Base-by-base conservation (phyloP, 345 rosid genomes). In the Theobroma cacao region DNA sequence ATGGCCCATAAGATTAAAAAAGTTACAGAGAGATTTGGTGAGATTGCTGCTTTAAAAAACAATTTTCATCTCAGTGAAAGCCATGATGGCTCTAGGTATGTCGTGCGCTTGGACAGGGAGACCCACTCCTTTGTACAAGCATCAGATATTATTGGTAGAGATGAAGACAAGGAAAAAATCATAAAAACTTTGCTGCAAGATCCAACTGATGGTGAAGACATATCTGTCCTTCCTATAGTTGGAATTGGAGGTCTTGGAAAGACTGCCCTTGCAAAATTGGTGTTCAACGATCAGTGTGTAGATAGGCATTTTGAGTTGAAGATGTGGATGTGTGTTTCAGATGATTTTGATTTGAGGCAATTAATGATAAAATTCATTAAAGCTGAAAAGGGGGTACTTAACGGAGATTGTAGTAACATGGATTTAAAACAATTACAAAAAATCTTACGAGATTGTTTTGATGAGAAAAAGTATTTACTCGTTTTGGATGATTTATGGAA, bases 261-360 rank as follows among this genome's bases (percentile, higher is more conserved):
- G 78, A 77, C 86, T 0, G 65, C 83, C 5, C 79, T 83, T 1
- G 84, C 77, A 4, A 80, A 80, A 75, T 20, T 70, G 71, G 81
- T 75, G 4, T 83, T 22, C 59, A 26, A 40, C 30, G 81, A 83
- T 71, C 33, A 26, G 17, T 45, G 38, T 20, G 69, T 78, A 18
- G 56, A 7, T 18, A 3, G 40, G 14, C 60, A 45, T 71, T 80
- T 80, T 56, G 58, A 48, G 1, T 8, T 17, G 28, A 84, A 68
- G 40, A 12, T 60, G 2, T 81, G 82, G 82, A 33, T 81, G 28
- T 59, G 72, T 61, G 33, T 77, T 33, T 53, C 70, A 1, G 1
- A 26, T 28, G 76, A 84, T 5, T 84, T 71, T 20, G 11, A 18
- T 10, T 1, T 24, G 24, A 64, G 31, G 7, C 15, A 13, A 30